Percentiles rank a stretch among this genome's conserved stretches.
Conservation (phyloP, 73 alveolate species). For the Tetrahymena thermophila region DNA sequence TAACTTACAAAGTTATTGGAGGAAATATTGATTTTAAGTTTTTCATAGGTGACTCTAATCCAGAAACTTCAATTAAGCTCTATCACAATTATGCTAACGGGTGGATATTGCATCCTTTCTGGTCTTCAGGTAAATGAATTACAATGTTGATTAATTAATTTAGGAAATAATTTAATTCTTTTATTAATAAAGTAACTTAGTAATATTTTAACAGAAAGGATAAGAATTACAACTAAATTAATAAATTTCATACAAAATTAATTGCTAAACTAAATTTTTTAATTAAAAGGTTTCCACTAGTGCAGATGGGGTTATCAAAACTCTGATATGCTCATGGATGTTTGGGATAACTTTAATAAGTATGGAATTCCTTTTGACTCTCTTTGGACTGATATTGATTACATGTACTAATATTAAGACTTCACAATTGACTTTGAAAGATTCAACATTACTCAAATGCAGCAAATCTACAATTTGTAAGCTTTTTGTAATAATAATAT, state of each 20-base stretch:
- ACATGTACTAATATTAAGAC: constrained; percentile 77
- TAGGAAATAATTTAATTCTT: too few species aligned
- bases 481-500: neutral
- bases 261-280: neutral
- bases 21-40: constrained; percentile 32
- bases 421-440: constrained; percentile 55
- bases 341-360: constrained; percentile 51
- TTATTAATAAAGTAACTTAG: too few species aligned
- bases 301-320: constrained; percentile 92
- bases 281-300: constrained; percentile 83
- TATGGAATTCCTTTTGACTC: constrained; percentile 85
- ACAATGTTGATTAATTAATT: too few species aligned
- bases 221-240: neutral
- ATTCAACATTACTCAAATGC: constrained; percentile 1
- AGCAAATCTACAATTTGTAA: constrained; percentile 45
- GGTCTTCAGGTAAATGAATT: constrained; percentile 45
- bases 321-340: constrained; percentile 44
- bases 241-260: neutral
- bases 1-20: constrained; percentile 24
- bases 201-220: too few species aligned
- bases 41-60: constrained; percentile 15
- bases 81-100: constrained; percentile 42
- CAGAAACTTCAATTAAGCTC: constrained; percentile 6
- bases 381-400: constrained; percentile 96
- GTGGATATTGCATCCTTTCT: constrained; percentile 69